A percentile compares a stretch with the other conserved stretches of the same genome.
Evolutionary conservation across 2,329 filamentous ascomycete genomes (phyloP).

Genomic region (Trichoderma polysporum): DNA sequence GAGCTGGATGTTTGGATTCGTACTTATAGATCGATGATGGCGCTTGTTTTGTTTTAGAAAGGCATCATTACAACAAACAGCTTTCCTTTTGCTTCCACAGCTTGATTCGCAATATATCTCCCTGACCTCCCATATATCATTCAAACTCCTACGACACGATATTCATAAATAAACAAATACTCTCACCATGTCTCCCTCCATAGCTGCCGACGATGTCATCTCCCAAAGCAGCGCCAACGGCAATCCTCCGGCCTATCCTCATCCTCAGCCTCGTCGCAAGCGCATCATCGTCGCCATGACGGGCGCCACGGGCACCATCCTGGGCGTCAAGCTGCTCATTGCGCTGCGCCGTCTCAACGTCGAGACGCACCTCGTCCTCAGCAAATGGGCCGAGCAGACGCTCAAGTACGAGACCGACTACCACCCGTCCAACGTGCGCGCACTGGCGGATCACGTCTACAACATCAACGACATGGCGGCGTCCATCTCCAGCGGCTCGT

Average conservation of each 20-base stretch:
- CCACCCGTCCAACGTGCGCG: constrained; percentile 18
- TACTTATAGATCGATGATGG: background rate
- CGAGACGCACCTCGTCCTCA: constrained; percentile 26
- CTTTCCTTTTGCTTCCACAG: background rate
- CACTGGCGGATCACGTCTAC: constrained; percentile 24
- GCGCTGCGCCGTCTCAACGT: constrained; percentile 23
- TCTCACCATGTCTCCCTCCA: background rate
- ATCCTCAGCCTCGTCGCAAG: background rate
- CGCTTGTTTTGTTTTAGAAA: background rate
- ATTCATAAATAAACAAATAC: background rate
- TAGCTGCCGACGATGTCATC: background rate
- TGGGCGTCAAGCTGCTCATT: constrained; percentile 23
- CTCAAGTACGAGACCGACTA: constrained; percentile 27
- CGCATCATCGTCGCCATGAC: constrained; percentile 26
- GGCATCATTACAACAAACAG: too few relatives aligned
- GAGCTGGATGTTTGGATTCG: background rate
- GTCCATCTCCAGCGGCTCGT: constrained; percentile 26
- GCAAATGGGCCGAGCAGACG: constrained; percentile 26
- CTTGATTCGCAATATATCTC: background rate
- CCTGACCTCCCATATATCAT: too few relatives aligned
- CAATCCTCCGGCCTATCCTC: background rate
- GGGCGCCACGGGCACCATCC: constrained; percentile 24
- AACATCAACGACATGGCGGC: constrained; percentile 24
- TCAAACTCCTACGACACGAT: background rate
- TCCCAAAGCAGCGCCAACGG: background rate